These are phyloP conservation scores for Cryoendolithus antarcticus DNA, from an alignment of 2,329 filamentous ascomycete genomes.

Conservation along the genomic window DNA sequence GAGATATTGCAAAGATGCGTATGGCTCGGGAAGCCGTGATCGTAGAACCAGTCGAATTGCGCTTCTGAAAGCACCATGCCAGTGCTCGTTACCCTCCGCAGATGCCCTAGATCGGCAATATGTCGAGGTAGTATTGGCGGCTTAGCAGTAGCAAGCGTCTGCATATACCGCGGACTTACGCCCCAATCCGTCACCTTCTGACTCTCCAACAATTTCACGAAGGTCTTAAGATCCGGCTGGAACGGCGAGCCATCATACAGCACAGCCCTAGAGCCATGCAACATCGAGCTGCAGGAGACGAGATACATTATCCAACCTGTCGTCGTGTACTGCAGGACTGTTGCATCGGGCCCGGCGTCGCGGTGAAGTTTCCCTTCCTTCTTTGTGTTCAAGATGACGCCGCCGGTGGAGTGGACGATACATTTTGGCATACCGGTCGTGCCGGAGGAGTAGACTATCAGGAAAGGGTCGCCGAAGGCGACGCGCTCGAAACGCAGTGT, in stretches of 20 bases:
- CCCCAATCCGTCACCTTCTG: slow-evolving; percentile 59
- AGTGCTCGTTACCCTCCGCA: slow-evolving; percentile 53
- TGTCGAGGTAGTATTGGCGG: slow-evolving; percentile 43
- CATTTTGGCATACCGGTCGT: slow-evolving; percentile 73
- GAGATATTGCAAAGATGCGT: slow-evolving; percentile 62
- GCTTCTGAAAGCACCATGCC: slow-evolving; percentile 67
- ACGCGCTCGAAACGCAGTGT: slow-evolving; percentile 19
- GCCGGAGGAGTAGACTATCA: slow-evolving; percentile 40
- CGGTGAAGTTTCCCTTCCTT: slow-evolving; percentile 49
- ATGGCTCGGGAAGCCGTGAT: slow-evolving; percentile 50
- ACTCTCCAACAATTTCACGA: slow-evolving; percentile 48
- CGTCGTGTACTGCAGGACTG: slow-evolving; percentile 44
- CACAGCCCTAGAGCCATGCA: slow-evolving; percentile 48
- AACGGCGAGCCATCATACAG: slow-evolving; percentile 75
- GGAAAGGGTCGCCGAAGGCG: not conserved
- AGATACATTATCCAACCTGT: slow-evolving; percentile 84
- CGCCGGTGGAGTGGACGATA: slow-evolving; percentile 64
- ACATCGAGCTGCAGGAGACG: slow-evolving; percentile 43
- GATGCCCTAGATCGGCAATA: slow-evolving; percentile 45
- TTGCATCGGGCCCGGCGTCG: slow-evolving; percentile 28
- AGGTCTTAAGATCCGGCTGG: slow-evolving; percentile 48
- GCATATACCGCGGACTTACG: slow-evolving; percentile 61
- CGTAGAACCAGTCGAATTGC: slow-evolving; percentile 66
- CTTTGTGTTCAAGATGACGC: slow-evolving; percentile 41
- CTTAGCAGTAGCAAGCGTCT: slow-evolving; percentile 44